These are phyloP conservation scores for Talaromyces sp. DNA, from an alignment of 2,329 filamentous ascomycete species.

Conservation along the genomic window DNA sequence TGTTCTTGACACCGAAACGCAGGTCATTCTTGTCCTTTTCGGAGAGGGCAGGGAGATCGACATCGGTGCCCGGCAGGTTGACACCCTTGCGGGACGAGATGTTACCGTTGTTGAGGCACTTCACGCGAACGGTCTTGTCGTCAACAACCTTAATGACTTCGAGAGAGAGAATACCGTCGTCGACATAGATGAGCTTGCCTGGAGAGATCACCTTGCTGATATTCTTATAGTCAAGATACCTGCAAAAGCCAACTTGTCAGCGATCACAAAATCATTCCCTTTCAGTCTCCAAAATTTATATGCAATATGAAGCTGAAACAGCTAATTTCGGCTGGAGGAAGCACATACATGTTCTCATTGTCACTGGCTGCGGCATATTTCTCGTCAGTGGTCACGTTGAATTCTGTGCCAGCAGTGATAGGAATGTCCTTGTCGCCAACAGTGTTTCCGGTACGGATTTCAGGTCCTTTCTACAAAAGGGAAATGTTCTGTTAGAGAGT, in stretches of 20 bases:
- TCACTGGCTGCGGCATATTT: constrained; percentile 79
- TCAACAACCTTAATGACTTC: constrained; percentile 85
- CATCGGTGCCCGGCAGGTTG: constrained; percentile 97
- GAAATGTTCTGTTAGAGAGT: constrained; percentile 8
- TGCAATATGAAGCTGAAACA: neutral
- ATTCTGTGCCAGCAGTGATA: constrained; percentile 72
- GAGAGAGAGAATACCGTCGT: constrained; percentile 96
- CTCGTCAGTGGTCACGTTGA: constrained; percentile 97
- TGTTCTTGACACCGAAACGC: constrained; percentile 94
- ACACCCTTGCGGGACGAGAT: constrained; percentile 99
- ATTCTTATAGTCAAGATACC: constrained; percentile 99
- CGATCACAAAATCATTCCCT: neutral
- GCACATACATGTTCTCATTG: constrained; percentile 82
- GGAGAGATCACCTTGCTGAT: constrained; percentile 95
- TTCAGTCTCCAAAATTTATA: neutral
- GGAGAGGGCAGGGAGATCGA: constrained; percentile 92
- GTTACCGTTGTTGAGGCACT: constrained; percentile 93
- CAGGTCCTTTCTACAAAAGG: constrained; percentile 62
- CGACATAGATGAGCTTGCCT: constrained; percentile 94
- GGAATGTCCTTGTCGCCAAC: constrained; percentile 67
- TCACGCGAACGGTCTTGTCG: constrained; percentile 79
- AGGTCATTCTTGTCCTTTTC: constrained; percentile 98
- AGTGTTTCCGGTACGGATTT: constrained; percentile 79
- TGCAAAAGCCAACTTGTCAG: constrained; percentile 30
- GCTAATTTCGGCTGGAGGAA: neutral